These are phyloP conservation scores for Musa schizocarpa DNA, from an alignment of 176 grass and related monocot species.

Conservation along the genomic window DNA sequence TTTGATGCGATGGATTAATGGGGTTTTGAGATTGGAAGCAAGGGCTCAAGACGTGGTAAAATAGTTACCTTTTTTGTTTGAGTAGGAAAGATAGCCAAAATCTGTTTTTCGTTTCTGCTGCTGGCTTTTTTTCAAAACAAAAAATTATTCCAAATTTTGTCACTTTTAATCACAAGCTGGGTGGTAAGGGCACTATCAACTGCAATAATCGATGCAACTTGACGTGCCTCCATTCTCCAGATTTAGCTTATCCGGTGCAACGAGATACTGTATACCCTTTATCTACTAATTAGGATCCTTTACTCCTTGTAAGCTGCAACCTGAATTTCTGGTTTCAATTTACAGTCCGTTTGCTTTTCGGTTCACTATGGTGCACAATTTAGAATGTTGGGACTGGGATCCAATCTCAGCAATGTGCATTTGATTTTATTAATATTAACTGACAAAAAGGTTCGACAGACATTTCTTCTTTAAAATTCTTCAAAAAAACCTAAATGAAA, in stretches of 20 bases:
- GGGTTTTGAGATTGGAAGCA: background rate
- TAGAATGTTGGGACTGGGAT: background rate
- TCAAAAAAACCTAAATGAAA: background rate
- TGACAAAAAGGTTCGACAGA: too few relatives aligned
- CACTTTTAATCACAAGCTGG: background rate
- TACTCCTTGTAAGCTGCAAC: background rate
- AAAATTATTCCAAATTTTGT: background rate
- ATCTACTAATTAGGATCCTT: background rate
- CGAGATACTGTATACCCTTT: background rate
- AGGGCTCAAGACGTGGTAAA: background rate
- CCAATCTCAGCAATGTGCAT: background rate
- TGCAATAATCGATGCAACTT: background rate
- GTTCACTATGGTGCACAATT: background rate
- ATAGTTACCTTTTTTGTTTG: background rate
- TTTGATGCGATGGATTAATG: background rate
- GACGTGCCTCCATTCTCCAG: background rate
- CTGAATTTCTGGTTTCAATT: background rate
- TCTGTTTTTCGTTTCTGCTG: background rate
- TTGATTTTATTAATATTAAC: background rate
- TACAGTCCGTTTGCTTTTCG: background rate
- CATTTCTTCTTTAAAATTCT: background rate
- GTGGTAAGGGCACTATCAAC: background rate
- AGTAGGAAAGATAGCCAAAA: background rate
- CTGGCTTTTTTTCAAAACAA: too few relatives aligned
- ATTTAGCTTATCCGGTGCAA: background rate